A percentile compares a stretch with the other conserved stretches of the same genome.
phyloP scores from a whole-genome alignment of 1,284 basidiomycete species.

The Laetiporus sulphureus region DNA sequence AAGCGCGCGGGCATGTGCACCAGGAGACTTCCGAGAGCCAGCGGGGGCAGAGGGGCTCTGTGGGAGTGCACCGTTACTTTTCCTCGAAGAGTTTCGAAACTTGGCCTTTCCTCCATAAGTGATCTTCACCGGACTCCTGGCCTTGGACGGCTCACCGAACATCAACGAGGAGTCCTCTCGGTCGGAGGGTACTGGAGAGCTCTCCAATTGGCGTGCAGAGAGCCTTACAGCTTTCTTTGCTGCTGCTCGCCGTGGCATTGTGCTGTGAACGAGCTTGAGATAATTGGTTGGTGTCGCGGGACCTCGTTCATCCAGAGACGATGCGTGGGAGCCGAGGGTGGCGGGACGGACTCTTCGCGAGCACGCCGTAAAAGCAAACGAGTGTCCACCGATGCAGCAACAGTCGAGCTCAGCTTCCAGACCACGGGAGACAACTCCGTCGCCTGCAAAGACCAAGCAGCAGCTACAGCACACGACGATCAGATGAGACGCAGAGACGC shows the following conservation, averaged over 20 bases:
- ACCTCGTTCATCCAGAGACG: too few species aligned
- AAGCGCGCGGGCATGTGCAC: not conserved
- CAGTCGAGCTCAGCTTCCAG: too few species aligned
- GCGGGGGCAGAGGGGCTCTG: not conserved
- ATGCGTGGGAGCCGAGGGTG: too few species aligned
- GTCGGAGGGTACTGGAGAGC: slow-evolving; percentile 18
- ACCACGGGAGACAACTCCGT: too few species aligned
- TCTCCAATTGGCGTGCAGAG: slow-evolving; percentile 22
- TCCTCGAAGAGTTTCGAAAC: slow-evolving; percentile 9
- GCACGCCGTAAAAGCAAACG: too few species aligned
- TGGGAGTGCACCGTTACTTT: not conserved
- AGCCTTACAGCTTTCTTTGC: slow-evolving; percentile 20
- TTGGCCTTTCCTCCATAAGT: slow-evolving; percentile 18
- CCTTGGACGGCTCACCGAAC: slow-evolving; percentile 19
- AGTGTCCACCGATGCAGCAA: too few species aligned
- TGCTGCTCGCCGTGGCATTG: slow-evolving; percentile 18
- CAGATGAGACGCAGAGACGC: too few species aligned
- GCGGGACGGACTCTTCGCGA: too few species aligned
- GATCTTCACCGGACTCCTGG: slow-evolving; percentile 10
- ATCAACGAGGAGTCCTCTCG: slow-evolving; percentile 11
- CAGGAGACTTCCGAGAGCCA: not conserved
- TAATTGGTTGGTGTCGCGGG: too few species aligned
- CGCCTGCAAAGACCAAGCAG: too few species aligned
- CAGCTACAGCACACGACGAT: too few species aligned
- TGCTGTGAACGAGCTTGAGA: too few species aligned